A percentile compares a stretch with the other conserved stretches of the same genome.
Conservation (phyloP, 176 grass and related monocot species). For the Leersia perrieri region DNA sequence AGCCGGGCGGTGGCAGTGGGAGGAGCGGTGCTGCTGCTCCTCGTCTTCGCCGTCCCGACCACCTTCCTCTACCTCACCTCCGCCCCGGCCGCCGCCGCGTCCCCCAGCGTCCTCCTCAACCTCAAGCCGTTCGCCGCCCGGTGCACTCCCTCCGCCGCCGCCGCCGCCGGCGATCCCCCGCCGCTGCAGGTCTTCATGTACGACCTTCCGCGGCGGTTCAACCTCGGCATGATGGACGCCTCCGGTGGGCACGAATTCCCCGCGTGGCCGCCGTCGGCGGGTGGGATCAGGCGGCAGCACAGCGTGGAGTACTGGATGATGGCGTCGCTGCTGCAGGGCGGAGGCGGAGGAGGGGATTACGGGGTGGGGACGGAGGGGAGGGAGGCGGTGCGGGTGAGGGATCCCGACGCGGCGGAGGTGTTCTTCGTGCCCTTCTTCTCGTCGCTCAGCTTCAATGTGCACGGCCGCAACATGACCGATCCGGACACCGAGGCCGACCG, state of each 20-base stretch:
- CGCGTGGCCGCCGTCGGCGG: conserved; percentile 58
- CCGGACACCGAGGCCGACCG: conserved; percentile 83
- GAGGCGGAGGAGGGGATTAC: neutral
- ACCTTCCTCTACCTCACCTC: conserved; percentile 65
- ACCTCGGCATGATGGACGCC: conserved; percentile 59
- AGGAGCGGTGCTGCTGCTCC: conserved; percentile 45
- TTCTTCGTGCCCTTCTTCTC: conserved; percentile 99
- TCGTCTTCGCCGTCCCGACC: conserved; percentile 48
- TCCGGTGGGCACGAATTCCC: conserved; percentile 35
- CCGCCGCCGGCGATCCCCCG: too few relatives aligned
- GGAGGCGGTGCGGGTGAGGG: conserved; percentile 72
- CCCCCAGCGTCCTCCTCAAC: conserved; percentile 43
- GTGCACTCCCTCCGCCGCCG: conserved; percentile 31
- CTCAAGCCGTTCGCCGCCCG: conserved; percentile 38
- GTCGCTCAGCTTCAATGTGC: conserved; percentile 93
- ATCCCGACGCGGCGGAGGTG: conserved; percentile 73
- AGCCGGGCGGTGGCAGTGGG: conserved; percentile 46
- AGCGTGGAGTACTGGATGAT: conserved; percentile 99
- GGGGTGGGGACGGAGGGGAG: conserved; percentile 18
- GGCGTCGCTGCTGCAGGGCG: conserved; percentile 73
- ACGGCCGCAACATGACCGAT: conserved; percentile 95
- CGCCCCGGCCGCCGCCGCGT: conserved; percentile 33
- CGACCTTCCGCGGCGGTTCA: conserved; percentile 74
- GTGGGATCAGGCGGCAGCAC: conserved; percentile 83
- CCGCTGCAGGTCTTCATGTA: conserved; percentile 83